Evolutionary conservation across 176 grass and related monocot genomes (phyloP).

Genomic region (Ensete ventricosum): DNA sequence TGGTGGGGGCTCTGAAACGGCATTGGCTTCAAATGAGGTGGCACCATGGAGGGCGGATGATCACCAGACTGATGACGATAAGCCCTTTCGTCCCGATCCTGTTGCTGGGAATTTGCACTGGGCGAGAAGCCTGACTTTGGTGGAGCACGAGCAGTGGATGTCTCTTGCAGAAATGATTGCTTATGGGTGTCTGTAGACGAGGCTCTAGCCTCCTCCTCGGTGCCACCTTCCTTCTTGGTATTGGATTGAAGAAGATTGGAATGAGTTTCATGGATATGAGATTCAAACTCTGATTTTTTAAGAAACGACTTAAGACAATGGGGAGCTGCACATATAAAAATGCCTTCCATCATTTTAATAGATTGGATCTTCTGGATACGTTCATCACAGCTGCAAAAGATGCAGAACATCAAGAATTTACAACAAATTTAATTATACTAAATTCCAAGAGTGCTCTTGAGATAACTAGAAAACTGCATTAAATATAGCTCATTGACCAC

Average conservation of each 20-base stretch:
- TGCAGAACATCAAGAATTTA: conserved; percentile 17
- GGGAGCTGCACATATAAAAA: conserved; percentile 89
- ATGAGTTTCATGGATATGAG: conserved; percentile 61
- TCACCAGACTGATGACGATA: conserved; percentile 6
- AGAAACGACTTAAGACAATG: conserved; percentile 97
- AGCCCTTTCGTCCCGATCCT: conserved; percentile 16
- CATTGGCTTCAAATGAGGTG: neutral
- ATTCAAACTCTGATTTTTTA: conserved; percentile 61
- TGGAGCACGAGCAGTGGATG: conserved; percentile 14
- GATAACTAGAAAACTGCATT: conserved; percentile 46
- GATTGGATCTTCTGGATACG: conserved; percentile 96
- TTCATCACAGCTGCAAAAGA: conserved; percentile 74
- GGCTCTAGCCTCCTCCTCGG: conserved; percentile 10
- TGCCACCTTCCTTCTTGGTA: conserved; percentile 10
- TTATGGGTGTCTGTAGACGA: conserved; percentile 19
- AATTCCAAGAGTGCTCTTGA: conserved; percentile 25
- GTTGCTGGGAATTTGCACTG: conserved; percentile 4
- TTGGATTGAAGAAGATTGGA: conserved; percentile 1
- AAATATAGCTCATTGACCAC: too few relatives aligned
- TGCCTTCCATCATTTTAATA: conserved; percentile 97
- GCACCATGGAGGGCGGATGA: neutral
- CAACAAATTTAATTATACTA: too few relatives aligned
- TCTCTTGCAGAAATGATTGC: conserved; percentile 16
- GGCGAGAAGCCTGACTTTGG: conserved; percentile 10
- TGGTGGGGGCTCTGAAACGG: conserved; percentile 1